These are phyloP conservation scores for Hysterangium stoloniferum DNA, from an alignment of 768 basidiomycete genomes.

Conservation along the genomic window DNA sequence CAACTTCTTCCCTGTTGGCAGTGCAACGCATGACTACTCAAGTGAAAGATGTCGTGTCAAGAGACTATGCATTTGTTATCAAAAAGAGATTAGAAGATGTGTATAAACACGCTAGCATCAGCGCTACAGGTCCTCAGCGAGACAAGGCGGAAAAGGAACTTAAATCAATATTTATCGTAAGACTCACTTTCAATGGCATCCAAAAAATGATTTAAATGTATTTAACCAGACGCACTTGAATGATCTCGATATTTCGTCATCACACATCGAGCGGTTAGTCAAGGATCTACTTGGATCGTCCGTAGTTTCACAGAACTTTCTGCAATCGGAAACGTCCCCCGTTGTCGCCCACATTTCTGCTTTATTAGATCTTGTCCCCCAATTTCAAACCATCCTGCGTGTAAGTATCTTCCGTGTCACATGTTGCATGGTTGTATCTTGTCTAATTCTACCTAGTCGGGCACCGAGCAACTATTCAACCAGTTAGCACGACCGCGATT, in stretches of 20 bases:
- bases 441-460: conserved; percentile 38
- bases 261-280: conserved; percentile 78
- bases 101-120: conserved; percentile 44
- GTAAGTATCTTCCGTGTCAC: conserved; percentile 32
- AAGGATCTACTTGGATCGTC: conserved; percentile 53
- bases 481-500: conserved; percentile 85
- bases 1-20: conserved; percentile 59
- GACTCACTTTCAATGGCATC: conserved; percentile 23
- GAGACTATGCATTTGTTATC: conserved; percentile 74
- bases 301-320: conserved; percentile 59
- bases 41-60: conserved; percentile 70
- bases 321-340: conserved; percentile 42
- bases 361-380: conserved; percentile 47
- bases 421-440: background rate
- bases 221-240: conserved; percentile 71
- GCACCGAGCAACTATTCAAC: conserved; percentile 92
- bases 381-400: conserved; percentile 66
- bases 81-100: conserved; percentile 85
- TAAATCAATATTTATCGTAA: conserved; percentile 72
- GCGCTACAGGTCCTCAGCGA: conserved; percentile 33
- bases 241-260: conserved; percentile 87
- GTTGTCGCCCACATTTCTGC: conserved; percentile 43
- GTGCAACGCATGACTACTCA: conserved; percentile 53
- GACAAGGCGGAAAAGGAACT: conserved; percentile 82
- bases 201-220: conserved; percentile 1